A percentile compares a stretch with the other conserved stretches of the same genome.
phyloP scores from a whole-genome alignment of 306 rosid genomes.

The Pachyrhizus erosus region DNA sequence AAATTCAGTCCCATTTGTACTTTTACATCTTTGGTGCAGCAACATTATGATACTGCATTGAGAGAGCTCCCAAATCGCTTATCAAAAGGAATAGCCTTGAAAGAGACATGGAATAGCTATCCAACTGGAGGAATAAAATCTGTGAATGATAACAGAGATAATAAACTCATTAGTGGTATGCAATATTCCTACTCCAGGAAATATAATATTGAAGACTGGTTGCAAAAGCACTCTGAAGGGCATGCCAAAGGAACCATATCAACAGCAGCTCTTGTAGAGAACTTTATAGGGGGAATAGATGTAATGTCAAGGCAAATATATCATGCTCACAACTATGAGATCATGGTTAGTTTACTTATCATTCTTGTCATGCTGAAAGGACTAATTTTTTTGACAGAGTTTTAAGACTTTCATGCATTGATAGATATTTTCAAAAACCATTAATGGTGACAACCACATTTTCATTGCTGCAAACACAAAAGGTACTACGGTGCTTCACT shows the following conservation, averaged over 20 bases:
- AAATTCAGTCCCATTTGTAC: background rate
- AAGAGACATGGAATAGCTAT: background rate
- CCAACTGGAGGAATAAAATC: background rate
- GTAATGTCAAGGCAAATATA: constrained; percentile 1
- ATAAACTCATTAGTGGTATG: background rate
- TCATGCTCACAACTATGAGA: constrained; percentile 3
- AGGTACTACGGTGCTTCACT: constrained; percentile 11
- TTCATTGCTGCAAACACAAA: background rate
- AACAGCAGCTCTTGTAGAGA: background rate
- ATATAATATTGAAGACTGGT: background rate
- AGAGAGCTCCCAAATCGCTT: constrained; percentile 5
- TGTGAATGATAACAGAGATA: background rate
- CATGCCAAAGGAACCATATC: background rate
- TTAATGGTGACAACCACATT: background rate
- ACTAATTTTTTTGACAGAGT: background rate
- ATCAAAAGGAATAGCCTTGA: background rate
- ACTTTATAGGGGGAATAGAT: background rate
- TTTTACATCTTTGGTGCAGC: background rate
- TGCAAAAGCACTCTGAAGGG: constrained; percentile 16
- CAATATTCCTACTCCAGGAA: background rate
- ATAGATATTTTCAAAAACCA: background rate
- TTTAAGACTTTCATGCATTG: background rate
- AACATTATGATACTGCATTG: background rate
- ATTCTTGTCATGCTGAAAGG: background rate
- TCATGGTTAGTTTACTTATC: background rate